Evolutionary conservation across 2,329 filamentous ascomycete genomes (phyloP).

Genomic region (Microthyrium microscopicum): DNA sequence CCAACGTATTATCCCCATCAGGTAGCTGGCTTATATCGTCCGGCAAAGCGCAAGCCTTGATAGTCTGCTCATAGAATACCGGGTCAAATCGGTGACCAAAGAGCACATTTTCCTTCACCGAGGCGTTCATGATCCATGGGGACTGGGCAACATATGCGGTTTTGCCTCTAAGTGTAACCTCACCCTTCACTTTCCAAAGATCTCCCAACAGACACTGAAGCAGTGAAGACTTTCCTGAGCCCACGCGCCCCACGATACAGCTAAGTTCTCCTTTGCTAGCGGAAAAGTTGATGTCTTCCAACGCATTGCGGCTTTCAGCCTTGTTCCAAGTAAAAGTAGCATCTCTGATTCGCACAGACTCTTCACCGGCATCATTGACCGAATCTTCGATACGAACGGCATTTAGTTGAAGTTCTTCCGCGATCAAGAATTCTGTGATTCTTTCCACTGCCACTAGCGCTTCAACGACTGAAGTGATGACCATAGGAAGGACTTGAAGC

Average conservation of each 20-base stretch:
- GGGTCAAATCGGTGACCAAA: constrained; percentile 93
- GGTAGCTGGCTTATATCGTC: constrained; percentile 88
- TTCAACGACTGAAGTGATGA: constrained; percentile 91
- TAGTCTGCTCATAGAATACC: constrained; percentile 81
- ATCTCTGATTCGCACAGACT: constrained; percentile 67
- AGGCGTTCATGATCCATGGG: constrained; percentile 95
- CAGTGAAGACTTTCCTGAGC: constrained; percentile 84
- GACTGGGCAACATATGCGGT: constrained; percentile 87
- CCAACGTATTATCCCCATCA: constrained; percentile 90
- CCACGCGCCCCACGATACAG: constrained; percentile 88
- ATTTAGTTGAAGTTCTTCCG: constrained; percentile 79
- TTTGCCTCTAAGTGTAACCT: constrained; percentile 65
- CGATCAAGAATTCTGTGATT: constrained; percentile 66
- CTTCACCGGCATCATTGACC: constrained; percentile 63
- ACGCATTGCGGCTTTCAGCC: constrained; percentile 47
- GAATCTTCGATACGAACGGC: constrained; percentile 57
- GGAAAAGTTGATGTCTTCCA: constrained; percentile 74
- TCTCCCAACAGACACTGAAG: constrained; percentile 80
- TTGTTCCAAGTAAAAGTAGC: constrained; percentile 92
- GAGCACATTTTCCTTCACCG: constrained; percentile 89
- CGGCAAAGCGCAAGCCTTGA: constrained; percentile 75
- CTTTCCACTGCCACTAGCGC: constrained; percentile 82
- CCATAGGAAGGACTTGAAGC: constrained; percentile 86
- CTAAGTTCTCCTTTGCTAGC: constrained; percentile 86
- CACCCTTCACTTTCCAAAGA: constrained; percentile 73